Evolutionary conservation across 306 rosid species (phyloP).

Genomic region (Begonia loranthoides): DNA sequence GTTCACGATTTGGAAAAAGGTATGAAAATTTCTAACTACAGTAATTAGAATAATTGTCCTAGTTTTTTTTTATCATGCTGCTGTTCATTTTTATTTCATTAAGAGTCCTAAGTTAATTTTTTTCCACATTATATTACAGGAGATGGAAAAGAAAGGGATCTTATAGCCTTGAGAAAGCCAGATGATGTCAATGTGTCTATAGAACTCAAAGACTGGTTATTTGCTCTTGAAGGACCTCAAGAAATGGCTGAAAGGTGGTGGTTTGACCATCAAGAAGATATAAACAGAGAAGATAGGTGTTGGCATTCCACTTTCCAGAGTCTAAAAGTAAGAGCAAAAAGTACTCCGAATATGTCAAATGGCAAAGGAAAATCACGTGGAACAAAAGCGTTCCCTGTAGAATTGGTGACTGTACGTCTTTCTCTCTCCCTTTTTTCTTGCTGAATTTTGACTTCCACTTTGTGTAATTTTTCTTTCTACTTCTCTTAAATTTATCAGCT

Average conservation of each 20-base stretch:
- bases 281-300: conserved; percentile 69
- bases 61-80: no score
- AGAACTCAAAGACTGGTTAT: conserved; percentile 80
- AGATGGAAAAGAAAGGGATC: conserved; percentile 33
- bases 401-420: conserved; percentile 53
- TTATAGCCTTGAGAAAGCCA: conserved; percentile 61
- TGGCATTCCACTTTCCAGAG: conserved; percentile 75
- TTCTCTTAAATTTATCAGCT: neutral
- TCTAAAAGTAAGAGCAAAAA: conserved; percentile 56
- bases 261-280: conserved; percentile 41
- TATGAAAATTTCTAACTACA: conserved; percentile 15
- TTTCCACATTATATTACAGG: conserved; percentile 26
- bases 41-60: no score
- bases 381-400: conserved; percentile 41
- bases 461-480: neutral
- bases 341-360: conserved; percentile 29
- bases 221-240: conserved; percentile 85
- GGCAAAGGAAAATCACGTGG: conserved; percentile 28
- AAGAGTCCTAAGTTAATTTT: conserved; percentile 1
- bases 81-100: no score
- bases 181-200: conserved; percentile 68
- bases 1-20: conserved; percentile 40
- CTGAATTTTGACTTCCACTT: neutral
- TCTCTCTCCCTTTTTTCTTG: neutral
- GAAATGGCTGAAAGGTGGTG: conserved; percentile 67